Evolutionary conservation across 257 asterid species (phyloP), one percentile per base, ranked within the genome.

Genomic region (Solanum chmielewskii): DNA sequence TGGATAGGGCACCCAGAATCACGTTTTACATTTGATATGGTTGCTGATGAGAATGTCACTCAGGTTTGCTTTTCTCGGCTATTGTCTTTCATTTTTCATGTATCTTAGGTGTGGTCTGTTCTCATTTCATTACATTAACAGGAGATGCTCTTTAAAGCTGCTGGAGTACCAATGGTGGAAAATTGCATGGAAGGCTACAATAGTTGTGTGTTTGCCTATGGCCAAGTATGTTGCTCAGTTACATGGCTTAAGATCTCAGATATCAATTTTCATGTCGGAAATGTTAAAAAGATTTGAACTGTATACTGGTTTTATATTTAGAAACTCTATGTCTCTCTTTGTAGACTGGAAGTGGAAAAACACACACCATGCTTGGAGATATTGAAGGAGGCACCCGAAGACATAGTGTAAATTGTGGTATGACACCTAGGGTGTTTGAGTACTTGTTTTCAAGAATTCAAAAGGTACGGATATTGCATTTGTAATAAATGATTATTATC

Each of bases 311-410:
- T 81, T 80, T 49, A 39, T 29, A 81, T 29, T 81, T 49, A 81
- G 85, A 59, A 49, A 81, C 21, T 49, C 45, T 29, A 18, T 6
- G 85, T 31, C 44, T 85, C 39, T 4, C 75, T 74, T 15, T 83
- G 66, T 89, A 97, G 99, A 97, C 99, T 86, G 99, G 99, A 83
- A 97, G 99, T 90, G 99, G 99, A 66, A 97, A 97, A 90, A 97
- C 99, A 75, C 98, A 95, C 91, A 97, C 99, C 52, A 97, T 97
- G 99, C 98, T 97, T 88, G 99, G 99, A 89, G 99, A 97, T 87
- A 95, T 97, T 71, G 99, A 97, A 92, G 98, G 96, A 77, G 98
- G 98, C 90, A 91, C 98, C 71, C 90, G 98, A 89, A 94, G 98
- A 89, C 99, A 96, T 83, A 97, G 99, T 90, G 95, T 92, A 42